Percentiles rank a stretch among this genome's conserved stretches.
phyloP scores from a whole-genome alignment of 352 stramenopile species.

The Saprolegnia diclina region DNA sequence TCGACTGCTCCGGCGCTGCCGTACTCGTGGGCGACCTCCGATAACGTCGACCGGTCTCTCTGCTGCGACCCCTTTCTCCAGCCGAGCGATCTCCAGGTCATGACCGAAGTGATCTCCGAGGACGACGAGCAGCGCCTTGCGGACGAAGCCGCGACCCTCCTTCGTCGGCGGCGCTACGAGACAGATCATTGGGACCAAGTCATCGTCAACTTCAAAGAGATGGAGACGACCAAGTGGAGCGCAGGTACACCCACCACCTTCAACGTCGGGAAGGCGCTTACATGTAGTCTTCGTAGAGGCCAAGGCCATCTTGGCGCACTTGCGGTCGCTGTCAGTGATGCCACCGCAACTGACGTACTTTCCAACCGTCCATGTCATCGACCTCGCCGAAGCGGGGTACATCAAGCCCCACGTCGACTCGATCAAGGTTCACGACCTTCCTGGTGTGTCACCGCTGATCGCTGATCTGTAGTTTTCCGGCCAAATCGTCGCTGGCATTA shows the following conservation, averaged over 20 bases:
- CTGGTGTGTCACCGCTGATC: neutral
- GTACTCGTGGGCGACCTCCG: slow-evolving; percentile 19
- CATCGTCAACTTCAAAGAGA: slow-evolving; percentile 87
- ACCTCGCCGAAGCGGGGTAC: slow-evolving; percentile 72
- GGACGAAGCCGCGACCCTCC: slow-evolving; percentile 57
- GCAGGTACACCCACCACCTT: slow-evolving; percentile 27
- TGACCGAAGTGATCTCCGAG: slow-evolving; percentile 62
- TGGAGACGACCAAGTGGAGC: slow-evolving; percentile 79
- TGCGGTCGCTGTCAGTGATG: slow-evolving; percentile 54
- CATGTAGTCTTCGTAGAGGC: slow-evolving; percentile 38
- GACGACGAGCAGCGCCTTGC: slow-evolving; percentile 65
- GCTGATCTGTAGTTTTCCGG: slow-evolving; percentile 55
- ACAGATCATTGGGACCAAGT: slow-evolving; percentile 79
- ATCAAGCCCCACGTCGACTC: slow-evolving; percentile 83
- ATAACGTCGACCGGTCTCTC: slow-evolving; percentile 44
- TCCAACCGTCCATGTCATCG: slow-evolving; percentile 74
- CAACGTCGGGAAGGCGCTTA: neutral
- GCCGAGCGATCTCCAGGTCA: slow-evolving; percentile 54
- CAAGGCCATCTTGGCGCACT: slow-evolving; percentile 49
- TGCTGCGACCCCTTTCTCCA: slow-evolving; percentile 52
- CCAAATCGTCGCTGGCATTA: slow-evolving; percentile 68
- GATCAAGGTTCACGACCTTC: slow-evolving; percentile 47
- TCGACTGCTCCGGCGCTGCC: neutral
- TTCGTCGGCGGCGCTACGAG: slow-evolving; percentile 72
- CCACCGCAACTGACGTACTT: slow-evolving; percentile 62